A percentile compares a stretch with the other conserved stretches of the same genome.
phyloP scores from a whole-genome alignment of 805 yeast genomes.

The Kodamaea restingae region DNA sequence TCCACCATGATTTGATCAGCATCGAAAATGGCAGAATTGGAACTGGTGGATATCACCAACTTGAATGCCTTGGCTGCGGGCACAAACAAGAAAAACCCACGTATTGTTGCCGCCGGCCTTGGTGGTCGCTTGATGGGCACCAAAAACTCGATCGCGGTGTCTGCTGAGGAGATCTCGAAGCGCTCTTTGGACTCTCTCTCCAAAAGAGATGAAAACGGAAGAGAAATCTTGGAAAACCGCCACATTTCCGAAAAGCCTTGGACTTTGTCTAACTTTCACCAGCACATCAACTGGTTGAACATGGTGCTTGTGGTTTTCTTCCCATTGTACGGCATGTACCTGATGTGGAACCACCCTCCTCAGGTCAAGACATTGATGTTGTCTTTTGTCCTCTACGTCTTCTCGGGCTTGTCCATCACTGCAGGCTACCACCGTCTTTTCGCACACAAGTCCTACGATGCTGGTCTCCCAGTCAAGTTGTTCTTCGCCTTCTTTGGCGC shows the following conservation, averaged over 20 bases:
- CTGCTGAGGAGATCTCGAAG: slow-evolving; percentile 58
- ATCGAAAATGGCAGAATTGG: slow-evolving; percentile 16
- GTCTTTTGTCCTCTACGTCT: slow-evolving; percentile 48
- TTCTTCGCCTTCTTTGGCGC: slow-evolving; percentile 78
- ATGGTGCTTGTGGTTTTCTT: slow-evolving; percentile 57
- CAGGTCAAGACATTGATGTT: slow-evolving; percentile 49
- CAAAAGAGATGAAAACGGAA: slow-evolving; percentile 29
- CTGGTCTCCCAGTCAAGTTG: slow-evolving; percentile 54
- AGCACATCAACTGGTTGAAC: slow-evolving; percentile 78
- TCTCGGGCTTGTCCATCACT: slow-evolving; percentile 73
- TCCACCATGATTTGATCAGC: background rate
- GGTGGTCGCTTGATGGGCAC: slow-evolving; percentile 83
- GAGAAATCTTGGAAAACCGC: slow-evolving; percentile 34
- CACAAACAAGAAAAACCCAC: slow-evolving; percentile 60
- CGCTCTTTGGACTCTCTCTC: slow-evolving; percentile 44
- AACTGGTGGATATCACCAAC: slow-evolving; percentile 54
- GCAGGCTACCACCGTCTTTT: slow-evolving; percentile 82
- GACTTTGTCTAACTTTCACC: slow-evolving; percentile 68
- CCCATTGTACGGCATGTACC: slow-evolving; percentile 52
- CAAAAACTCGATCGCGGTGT: slow-evolving; percentile 61
- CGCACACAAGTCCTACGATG: slow-evolving; percentile 72
- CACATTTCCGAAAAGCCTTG: slow-evolving; percentile 80
- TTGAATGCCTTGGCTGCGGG: slow-evolving; percentile 84
- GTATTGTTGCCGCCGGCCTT: slow-evolving; percentile 74
- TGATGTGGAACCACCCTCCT: slow-evolving; percentile 47